Conservation (phyloP, 2,329 filamentous ascomycete species). For the Fulvia fulva region DNA sequence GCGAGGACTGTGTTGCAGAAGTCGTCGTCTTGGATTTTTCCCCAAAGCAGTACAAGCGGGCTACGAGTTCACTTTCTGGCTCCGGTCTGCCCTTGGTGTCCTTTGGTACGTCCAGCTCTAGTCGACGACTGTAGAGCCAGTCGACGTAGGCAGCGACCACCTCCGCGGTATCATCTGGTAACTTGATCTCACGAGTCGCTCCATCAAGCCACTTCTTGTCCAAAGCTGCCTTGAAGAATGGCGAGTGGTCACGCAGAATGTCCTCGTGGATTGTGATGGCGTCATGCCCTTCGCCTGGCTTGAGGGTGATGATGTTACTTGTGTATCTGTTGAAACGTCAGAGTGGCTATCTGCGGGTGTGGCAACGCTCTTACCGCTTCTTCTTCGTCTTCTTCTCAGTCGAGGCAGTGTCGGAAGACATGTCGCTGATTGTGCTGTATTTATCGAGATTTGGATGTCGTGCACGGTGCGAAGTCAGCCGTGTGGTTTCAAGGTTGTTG, state of each 20-base stretch:
- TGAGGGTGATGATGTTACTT: constrained; percentile 7
- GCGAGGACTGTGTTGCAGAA: constrained; percentile 6
- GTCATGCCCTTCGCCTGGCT: neutral
- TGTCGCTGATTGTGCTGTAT: no score
- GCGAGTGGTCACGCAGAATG: constrained; percentile 1
- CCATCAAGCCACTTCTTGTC: constrained; percentile 12
- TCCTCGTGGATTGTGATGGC: constrained; percentile 8
- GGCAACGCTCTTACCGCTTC: no score
- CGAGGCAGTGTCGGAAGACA: neutral
- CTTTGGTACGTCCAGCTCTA: neutral
- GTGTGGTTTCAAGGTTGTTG: no score
- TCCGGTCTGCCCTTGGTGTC: no score
- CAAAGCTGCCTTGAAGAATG: constrained; percentile 11
- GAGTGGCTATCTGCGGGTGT: no score
- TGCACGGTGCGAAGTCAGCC: no score
- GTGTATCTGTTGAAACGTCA: constrained; percentile 4
- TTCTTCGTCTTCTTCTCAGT: neutral
- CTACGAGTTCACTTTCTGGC: neutral
- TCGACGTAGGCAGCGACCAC: constrained; percentile 9
- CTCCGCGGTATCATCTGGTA: constrained; percentile 7
- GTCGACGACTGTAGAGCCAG: constrained; percentile 11
- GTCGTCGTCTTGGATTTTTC: constrained; percentile 12
- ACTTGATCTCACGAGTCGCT: neutral
- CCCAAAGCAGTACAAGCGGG: constrained; percentile 9
- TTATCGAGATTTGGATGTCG: no score